Evolutionary conservation across 768 basidiomycete species (phyloP), one percentile per base, ranked within the genome.

Genomic region (Agaricus subrufescens): DNA sequence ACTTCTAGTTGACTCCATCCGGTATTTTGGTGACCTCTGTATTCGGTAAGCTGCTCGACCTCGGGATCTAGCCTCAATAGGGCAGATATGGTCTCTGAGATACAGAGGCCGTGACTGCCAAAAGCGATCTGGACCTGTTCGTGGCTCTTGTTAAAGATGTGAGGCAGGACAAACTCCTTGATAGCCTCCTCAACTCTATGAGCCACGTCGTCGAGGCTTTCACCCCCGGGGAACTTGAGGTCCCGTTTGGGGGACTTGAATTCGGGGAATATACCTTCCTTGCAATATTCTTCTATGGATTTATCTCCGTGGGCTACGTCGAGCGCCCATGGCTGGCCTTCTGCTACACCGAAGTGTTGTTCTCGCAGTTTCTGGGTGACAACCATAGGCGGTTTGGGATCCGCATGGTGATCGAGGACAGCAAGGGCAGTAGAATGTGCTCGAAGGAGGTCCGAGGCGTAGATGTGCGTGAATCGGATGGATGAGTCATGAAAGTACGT

Each of bases 101-200:
- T 88, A 63, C 82, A 89, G 53, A 89, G 61, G 1, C 90, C 88
- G 66, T 91, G 90, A 63, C 89, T 87, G 47, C 87, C 84, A 34
- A 91, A 60, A 1, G 82, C 88, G 37, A 91, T 66, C 60, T 89
- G 86, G 9, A 42, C 59, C 15, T 34, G 59, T n/a, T 39, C 48
- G 4, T 55, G 49, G 9, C 57, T 57, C 7, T 69, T 66, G 44
- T 70, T 69, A 23, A 71, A 70, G 1, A 91, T 65, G 62, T 89
- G 80, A 1, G 82, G 80, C 58, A 90, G 65, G 2, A 91, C 73
- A 48, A 81, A 75, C 30, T 83, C 75, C 31, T 66, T 65, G 9
- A 90, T 67, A 0, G 75, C 82, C 47, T 70, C 64, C 27, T 78
- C 75, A 1, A 85, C 82, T 12, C 90, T 76, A 2, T 43, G 60